These are phyloP conservation scores for Magnaporthiopsis rhizophila DNA, from an alignment of 2,329 filamentous ascomycete genomes.

Conservation along the genomic window DNA sequence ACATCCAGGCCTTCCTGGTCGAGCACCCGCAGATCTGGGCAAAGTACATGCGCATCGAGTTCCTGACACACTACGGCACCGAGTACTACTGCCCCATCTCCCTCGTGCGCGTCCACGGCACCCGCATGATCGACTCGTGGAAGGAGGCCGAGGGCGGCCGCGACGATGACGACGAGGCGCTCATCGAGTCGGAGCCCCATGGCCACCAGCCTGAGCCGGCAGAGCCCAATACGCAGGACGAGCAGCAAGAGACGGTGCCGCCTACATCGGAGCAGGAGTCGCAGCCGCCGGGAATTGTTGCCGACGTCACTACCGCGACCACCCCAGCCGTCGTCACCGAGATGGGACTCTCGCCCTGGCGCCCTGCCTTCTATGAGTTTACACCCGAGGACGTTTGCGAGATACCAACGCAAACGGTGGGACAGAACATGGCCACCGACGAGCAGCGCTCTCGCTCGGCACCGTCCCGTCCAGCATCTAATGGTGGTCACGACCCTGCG, in stretches of 20 bases:
- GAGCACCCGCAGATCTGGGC: constrained; percentile 94
- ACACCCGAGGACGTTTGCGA: constrained; percentile 16
- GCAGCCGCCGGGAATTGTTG: constrained; percentile 9
- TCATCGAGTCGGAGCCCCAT: constrained; percentile 11
- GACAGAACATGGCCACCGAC: constrained; percentile 11
- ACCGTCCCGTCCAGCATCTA: background rate
- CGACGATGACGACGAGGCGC: constrained; percentile 51
- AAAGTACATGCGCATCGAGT: constrained; percentile 84
- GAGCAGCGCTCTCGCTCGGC: background rate
- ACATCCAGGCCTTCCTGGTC: constrained; percentile 91
- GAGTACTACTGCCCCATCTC: constrained; percentile 96
- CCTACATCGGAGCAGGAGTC: background rate
- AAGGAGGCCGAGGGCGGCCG: constrained; percentile 68
- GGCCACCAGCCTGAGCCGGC: constrained; percentile 19
- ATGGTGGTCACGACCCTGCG: background rate
- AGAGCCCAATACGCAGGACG: constrained; percentile 18
- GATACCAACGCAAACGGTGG: constrained; percentile 16
- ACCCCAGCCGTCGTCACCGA: constrained; percentile 9
- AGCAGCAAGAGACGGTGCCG: constrained; percentile 11
- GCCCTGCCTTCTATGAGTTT: constrained; percentile 14
- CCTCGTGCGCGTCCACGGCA: constrained; percentile 84
- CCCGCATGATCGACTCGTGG: constrained; percentile 90
- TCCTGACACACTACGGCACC: constrained; percentile 87
- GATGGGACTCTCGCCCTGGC: constrained; percentile 19
- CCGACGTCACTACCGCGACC: constrained; percentile 1